These are phyloP conservation scores for Paramecium caudatum DNA, from an alignment of 73 alveolate genomes.

Conservation along the genomic window DNA sequence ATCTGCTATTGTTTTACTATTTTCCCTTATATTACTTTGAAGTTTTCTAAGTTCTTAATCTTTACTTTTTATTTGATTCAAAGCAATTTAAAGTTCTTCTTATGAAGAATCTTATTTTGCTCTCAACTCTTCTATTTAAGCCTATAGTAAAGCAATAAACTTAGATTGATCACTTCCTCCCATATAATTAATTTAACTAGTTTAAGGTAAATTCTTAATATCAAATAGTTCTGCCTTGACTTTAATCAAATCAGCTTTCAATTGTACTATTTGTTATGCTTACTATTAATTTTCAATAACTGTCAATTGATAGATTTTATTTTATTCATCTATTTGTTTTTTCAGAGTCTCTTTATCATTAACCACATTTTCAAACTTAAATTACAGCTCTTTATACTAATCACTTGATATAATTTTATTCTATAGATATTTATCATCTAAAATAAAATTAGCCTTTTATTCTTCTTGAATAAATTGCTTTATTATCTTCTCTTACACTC, in stretches of 20 bases:
- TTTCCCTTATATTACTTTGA: slow-evolving; percentile 29
- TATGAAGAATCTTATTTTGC: neutral
- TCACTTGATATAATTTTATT: slow-evolving; percentile 53
- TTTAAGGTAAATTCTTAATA: slow-evolving; percentile 40
- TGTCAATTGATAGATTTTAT: neutral
- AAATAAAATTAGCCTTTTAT: slow-evolving; percentile 22
- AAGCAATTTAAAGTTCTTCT: neutral
- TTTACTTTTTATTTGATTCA: neutral
- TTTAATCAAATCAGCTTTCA: neutral
- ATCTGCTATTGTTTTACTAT: slow-evolving; percentile 31
- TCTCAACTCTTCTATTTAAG: slow-evolving; percentile 47
- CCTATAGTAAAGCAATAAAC: neutral
- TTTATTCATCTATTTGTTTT: neutral
- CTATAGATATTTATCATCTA: slow-evolving; percentile 65
- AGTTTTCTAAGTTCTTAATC: neutral
- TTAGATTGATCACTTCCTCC: slow-evolving; percentile 48
- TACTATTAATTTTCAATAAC: neutral
- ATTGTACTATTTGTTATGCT: neutral
- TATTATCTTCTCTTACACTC: slow-evolving; percentile 25
- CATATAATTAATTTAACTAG: neutral
- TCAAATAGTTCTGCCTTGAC: slow-evolving; percentile 7
- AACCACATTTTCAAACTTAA: slow-evolving; percentile 1
- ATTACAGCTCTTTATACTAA: slow-evolving; percentile 51
- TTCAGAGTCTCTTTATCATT: slow-evolving; percentile 7
- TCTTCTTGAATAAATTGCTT: slow-evolving; percentile 29